Base-by-base conservation (phyloP, 306 rosid genomes). In the Lablab purpureus region DNA sequence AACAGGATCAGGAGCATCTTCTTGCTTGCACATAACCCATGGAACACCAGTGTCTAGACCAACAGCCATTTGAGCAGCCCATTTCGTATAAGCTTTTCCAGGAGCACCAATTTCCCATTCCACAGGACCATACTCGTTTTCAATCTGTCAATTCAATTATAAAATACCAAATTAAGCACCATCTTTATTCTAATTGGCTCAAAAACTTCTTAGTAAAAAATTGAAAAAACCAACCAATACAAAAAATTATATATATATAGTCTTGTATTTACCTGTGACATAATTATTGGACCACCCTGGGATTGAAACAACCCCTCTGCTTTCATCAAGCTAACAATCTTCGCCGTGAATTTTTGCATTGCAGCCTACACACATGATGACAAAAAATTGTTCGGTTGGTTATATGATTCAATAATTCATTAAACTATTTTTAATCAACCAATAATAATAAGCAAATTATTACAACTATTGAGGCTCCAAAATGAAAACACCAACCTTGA, bases 281-380 rank as follows among this genome's bases (percentile, higher is more conserved):
- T 36, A 50, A 96, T 96, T 25, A 96, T 93, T 60, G 99, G 99
- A 68, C 99, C 99, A 83, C 98, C 99, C 73, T 96, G 98, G 37
- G 80, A 88, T 73, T 96, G 87, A 84, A 89, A 96, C 90, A 96
- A 25, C 34, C 18, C 43, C 79, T 96, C 97, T 45, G 78, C 88
- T 81, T 96, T 93, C 99, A 96, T 91, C 85, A 87, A 54, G 58
- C 40, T 85, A n/a, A 96, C 98, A 81, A 93, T 93, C 84, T 93
- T 93, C 56, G 73, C 76, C 4, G 99, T 93, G 63, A 96, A 96
- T 54, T 78, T 90, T 88, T 91, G 93, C 99, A 96, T 96, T 73
- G 93, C 97, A 12, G 87, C 90, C 99, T 91, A 77, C 62, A 85
- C 12, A 79, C 73, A 84, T 34, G 18, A 58, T 6, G 34, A 37